Evolutionary conservation across 805 yeast genomes (phyloP).

Genomic region (Wilhelminamyces savonicus): DNA sequence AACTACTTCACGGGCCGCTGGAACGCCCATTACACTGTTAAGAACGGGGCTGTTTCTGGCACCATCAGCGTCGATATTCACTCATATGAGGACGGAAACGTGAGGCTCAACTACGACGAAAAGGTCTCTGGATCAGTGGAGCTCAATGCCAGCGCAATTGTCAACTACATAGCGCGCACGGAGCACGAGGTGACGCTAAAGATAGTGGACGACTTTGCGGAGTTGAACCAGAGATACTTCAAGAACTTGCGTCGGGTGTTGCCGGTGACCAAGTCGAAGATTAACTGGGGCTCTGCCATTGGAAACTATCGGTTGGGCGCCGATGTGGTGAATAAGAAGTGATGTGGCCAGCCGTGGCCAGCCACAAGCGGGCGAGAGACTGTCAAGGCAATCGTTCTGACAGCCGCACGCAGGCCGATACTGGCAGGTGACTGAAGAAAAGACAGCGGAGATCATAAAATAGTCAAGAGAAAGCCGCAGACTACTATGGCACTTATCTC

Average conservation of each 20-base stretch:
- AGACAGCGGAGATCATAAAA: too few relatives aligned
- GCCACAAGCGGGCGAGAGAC: too few relatives aligned
- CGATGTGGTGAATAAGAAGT: constrained; percentile 48
- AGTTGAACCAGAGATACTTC: constrained; percentile 74
- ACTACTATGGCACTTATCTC: not conserved
- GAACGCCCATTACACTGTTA: constrained; percentile 58
- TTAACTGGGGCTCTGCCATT: constrained; percentile 93
- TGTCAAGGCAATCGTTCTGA: too few relatives aligned
- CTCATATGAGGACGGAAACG: constrained; percentile 95
- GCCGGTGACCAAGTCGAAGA: constrained; percentile 86
- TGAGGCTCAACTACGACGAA: constrained; percentile 52
- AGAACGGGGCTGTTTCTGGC: constrained; percentile 40
- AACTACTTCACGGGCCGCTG: constrained; percentile 91
- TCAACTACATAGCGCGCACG: constrained; percentile 43
- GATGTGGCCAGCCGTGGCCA: too few relatives aligned
- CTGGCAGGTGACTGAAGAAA: too few relatives aligned
- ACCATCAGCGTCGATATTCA: constrained; percentile 67
- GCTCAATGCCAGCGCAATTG: constrained; percentile 21
- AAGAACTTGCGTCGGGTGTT: constrained; percentile 83
- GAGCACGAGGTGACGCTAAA: constrained; percentile 58
- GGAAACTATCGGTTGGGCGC: constrained; percentile 85
- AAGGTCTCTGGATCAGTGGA: constrained; percentile 19
- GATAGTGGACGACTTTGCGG: constrained; percentile 57
- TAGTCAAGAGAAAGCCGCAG: too few relatives aligned
- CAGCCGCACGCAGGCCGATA: too few relatives aligned